Conservation (phyloP, 257 asterid genomes). For the Oldenlandia corymbosa region DNA sequence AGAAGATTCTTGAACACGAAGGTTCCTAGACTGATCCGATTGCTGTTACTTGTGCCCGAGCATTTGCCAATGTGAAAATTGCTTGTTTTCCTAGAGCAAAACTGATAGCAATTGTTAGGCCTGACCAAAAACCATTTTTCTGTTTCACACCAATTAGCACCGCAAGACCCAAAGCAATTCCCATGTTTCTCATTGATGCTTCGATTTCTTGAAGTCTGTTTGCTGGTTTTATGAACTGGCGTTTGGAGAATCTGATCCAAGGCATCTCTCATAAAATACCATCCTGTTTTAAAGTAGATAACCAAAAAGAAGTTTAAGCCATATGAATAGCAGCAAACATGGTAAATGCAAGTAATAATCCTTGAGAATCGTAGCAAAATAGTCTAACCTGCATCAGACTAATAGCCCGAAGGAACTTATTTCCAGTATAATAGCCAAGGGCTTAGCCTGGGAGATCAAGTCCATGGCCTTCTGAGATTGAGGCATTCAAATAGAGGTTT, state of each 20-base stretch:
- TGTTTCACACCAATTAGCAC: constrained; percentile 44
- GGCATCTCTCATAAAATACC: constrained; percentile 63
- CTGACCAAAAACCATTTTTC: constrained; percentile 64
- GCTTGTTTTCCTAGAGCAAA: constrained; percentile 52
- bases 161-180: constrained; percentile 54
- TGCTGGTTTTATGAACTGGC: constrained; percentile 12
- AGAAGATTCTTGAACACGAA: constrained; percentile 39
- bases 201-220: constrained; percentile 43
- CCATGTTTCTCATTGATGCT: constrained; percentile 48
- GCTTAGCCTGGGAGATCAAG: constrained; percentile 41
- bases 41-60: constrained; percentile 76
- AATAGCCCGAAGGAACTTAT: constrained; percentile 48
- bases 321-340: too few relatives aligned
- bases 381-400: constrained; percentile 43
- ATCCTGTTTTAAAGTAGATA: too few relatives aligned
- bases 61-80: constrained; percentile 52
- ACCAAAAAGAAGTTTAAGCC: too few relatives aligned
- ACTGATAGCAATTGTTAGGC: constrained; percentile 70
- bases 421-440: constrained; percentile 47
- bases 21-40: constrained; percentile 63
- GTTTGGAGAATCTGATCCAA: constrained; percentile 28
- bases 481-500: constrained; percentile 40
- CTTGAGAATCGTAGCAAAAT: too few relatives aligned
- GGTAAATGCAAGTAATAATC: too few relatives aligned
- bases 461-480: constrained; percentile 25